phyloP scores from a whole-genome alignment of 1,284 basidiomycete genomes.

The Microbotryum scabiosae region DNA sequence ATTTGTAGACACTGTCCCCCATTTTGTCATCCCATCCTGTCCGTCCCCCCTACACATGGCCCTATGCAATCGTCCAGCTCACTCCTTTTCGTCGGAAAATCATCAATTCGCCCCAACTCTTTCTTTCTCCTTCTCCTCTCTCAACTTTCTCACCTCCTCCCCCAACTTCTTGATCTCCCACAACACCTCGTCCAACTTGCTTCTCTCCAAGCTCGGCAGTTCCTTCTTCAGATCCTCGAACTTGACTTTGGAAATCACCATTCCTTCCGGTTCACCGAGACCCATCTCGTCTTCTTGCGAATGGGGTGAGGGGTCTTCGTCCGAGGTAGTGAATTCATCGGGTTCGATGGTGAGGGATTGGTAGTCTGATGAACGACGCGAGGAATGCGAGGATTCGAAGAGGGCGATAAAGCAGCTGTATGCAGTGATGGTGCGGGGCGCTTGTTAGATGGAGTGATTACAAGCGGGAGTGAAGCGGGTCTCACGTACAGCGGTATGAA shows the following conservation, averaged over 20 bases:
- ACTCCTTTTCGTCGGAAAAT: no score
- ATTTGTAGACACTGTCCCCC: no score
- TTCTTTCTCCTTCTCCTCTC: no score
- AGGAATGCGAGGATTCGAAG: slow-evolving; percentile 47
- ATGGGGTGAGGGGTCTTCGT: slow-evolving; percentile 21
- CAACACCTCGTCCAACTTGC: slow-evolving; percentile 13
- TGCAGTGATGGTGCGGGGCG: not conserved
- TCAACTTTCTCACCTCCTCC: no score
- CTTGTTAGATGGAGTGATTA: not conserved
- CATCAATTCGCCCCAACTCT: no score
- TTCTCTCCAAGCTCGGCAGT: slow-evolving; percentile 55
- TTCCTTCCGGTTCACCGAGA: slow-evolving; percentile 50
- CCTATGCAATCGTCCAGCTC: no score
- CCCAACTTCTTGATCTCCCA: slow-evolving; percentile 5
- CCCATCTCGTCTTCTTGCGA: slow-evolving; percentile 58
- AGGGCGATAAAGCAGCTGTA: slow-evolving; percentile 54
- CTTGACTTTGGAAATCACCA: slow-evolving; percentile 62
- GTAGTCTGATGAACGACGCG: slow-evolving; percentile 1
- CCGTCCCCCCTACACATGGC: no score
- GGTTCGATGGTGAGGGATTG: slow-evolving; percentile 22
- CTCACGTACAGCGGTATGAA: slow-evolving; percentile 55
- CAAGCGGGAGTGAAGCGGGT: not conserved
- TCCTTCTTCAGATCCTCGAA: slow-evolving; percentile 65
- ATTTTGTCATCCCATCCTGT: no score
- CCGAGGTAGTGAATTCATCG: slow-evolving; percentile 22